Evolutionary conservation across 2,329 filamentous ascomycete species (phyloP), one percentile per base, ranked within the genome.

Genomic region (Alternaria consortialis): DNA sequence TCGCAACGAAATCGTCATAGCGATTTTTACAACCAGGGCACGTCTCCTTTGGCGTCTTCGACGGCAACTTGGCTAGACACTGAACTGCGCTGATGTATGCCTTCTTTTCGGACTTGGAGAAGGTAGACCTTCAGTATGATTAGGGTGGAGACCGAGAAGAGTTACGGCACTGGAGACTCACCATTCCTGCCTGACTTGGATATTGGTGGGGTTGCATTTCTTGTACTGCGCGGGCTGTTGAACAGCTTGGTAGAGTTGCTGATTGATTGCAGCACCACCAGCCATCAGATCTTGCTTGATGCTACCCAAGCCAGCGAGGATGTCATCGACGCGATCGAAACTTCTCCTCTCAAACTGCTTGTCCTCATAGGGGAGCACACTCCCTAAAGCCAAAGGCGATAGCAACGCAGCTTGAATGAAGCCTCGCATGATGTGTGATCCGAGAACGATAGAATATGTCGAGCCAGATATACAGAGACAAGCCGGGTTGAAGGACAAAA

Each of bases 101-200:
- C 37, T 70, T 69, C 63, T 68, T 74, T 57, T 75, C 66, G 40
- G 64, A 42, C 1, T 48, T 63, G 2, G 69, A 65, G 37, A 75
- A 72, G 5, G 67, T 59, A 13, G 17, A 27, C 31, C 42, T 7
- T 7, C n/a, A 13, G 6, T n/a, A 34, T n/a, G 9, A 5, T 46
- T 7, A 47, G 13, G 17, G 13, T 48, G 44, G 44, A 11, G 31
- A 48, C 13, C 2, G 44, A 48, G 29, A 4, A 48, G 44, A n/a
- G 20, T 48, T 48, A 48, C 37, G 2, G 29, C 20, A 20, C 29
- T 32, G 17, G 44, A 34, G 13, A 53, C 59, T 32, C 53, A 80
- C 82, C 82, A 84, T 72, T 84, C 82, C 55, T 73, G 73, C 42
- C 82, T 73, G 4, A 81, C 67, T 13, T 69, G 69, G 7, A 77